These are phyloP conservation scores for Paecilomyces niveus DNA, from an alignment of 2,329 filamentous ascomycete genomes.

Conservation along the genomic window DNA sequence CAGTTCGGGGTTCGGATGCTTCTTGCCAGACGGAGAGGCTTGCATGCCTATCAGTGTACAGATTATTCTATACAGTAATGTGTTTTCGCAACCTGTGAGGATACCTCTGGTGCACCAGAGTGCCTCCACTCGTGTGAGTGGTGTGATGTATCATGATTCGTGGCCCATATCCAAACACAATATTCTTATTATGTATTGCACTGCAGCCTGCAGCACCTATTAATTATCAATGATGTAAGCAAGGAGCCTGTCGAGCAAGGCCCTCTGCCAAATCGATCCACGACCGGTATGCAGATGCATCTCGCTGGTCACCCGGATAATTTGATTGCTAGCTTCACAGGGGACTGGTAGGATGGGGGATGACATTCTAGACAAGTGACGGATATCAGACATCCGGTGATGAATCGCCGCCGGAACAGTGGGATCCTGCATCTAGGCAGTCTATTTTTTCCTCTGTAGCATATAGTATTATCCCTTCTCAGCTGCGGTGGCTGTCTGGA, in stretches of 20 bases:
- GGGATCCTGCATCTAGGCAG: background rate
- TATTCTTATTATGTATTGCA: background rate
- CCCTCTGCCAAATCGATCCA: background rate
- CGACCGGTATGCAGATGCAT: background rate
- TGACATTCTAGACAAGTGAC: background rate
- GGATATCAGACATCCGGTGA: background rate
- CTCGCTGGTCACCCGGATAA: background rate
- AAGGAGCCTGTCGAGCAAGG: background rate
- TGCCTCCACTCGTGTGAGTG: background rate
- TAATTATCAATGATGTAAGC: background rate
- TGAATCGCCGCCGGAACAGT: background rate
- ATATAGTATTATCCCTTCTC: background rate
- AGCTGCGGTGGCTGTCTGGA: background rate
- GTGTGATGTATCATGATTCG: background rate
- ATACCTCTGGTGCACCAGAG: background rate
- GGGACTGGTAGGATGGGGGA: background rate
- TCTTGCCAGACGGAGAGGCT: background rate
- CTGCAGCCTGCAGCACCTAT: background rate
- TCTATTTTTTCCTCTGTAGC: background rate
- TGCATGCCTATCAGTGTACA: background rate
- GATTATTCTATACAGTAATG: background rate
- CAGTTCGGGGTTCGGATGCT: background rate
- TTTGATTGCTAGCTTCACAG: background rate
- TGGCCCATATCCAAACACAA: background rate
- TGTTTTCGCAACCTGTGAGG: background rate